Conservation (phyloP, 2,329 filamentous ascomycete genomes). For the Fusarium coicis region DNA sequence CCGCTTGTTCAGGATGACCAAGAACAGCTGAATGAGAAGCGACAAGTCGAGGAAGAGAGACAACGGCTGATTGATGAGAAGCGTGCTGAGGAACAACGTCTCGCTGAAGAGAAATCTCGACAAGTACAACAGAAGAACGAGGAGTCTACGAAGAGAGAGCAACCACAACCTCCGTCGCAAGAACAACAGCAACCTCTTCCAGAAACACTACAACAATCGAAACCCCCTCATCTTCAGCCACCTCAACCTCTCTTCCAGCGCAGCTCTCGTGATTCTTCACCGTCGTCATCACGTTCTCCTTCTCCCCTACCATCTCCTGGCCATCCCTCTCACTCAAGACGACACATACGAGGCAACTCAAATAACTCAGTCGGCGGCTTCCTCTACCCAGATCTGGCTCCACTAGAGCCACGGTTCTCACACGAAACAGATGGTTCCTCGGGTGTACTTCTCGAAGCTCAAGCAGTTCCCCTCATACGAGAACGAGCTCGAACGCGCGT, state of each 20-base stretch:
- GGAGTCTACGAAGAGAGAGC: conserved; percentile 1
- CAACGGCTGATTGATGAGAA: neutral
- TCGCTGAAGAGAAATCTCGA: neutral
- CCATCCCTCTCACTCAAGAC: neutral
- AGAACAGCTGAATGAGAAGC: conserved; percentile 1
- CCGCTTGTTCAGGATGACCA: conserved; percentile 9
- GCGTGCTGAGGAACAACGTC: conserved; percentile 6
- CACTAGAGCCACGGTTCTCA: conserved; percentile 39
- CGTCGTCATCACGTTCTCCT: conserved; percentile 15
- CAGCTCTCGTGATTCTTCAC: conserved; percentile 24
- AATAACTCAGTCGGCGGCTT: conserved; percentile 28
- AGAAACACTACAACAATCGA: conserved; percentile 18
- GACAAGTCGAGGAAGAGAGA: neutral
- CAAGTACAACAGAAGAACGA: neutral
- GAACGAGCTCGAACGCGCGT: conserved; percentile 59
- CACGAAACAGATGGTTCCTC: conserved; percentile 48
- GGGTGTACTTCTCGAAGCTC: conserved; percentile 56
- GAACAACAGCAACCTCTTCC: neutral
- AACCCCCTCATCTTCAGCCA: conserved; percentile 29
- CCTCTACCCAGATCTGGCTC: conserved; percentile 34
- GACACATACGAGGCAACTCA: conserved; percentile 29
- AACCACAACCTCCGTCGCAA: conserved; percentile 1
- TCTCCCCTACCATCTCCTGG: conserved; percentile 28
- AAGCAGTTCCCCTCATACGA: conserved; percentile 55
- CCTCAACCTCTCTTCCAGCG: conserved; percentile 36